Evolutionary conservation across 2,329 filamentous ascomycete genomes (phyloP).

Genomic region (Pseudocercospora eumusae): DNA sequence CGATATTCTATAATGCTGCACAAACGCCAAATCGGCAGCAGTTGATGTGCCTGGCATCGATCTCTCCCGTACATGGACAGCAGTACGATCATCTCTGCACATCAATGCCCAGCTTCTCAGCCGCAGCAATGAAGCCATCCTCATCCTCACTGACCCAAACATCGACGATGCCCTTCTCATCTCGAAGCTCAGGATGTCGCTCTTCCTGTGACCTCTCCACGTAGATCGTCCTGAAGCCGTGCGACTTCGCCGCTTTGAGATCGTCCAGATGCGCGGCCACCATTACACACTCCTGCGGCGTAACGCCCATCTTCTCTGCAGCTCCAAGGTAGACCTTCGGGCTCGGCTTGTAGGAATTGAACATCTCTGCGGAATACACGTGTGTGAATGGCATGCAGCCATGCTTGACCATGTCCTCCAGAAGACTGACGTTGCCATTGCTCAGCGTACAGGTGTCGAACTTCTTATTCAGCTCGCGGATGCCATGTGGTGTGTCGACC

Average conservation of each 20-base stretch:
- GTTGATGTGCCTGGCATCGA: background rate
- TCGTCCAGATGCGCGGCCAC: conserved; percentile 75
- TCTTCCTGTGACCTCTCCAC: conserved; percentile 71
- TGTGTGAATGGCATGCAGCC: conserved; percentile 63
- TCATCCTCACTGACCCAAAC: conserved; percentile 58
- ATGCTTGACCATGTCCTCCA: conserved; percentile 63
- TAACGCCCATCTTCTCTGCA: conserved; percentile 57
- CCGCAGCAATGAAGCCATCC: conserved; percentile 53
- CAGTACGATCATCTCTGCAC: background rate
- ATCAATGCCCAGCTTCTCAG: conserved; percentile 41
- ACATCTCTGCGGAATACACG: conserved; percentile 68
- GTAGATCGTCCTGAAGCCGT: conserved; percentile 71
- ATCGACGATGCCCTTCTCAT: conserved; percentile 65
- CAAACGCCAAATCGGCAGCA: background rate
- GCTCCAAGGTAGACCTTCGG: conserved; percentile 69
- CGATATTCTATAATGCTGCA: background rate
- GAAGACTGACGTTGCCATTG: conserved; percentile 70
- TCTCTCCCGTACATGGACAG: background rate
- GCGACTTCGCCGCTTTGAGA: conserved; percentile 63
- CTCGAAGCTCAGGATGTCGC: conserved; percentile 55
- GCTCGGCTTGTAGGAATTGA: conserved; percentile 73
- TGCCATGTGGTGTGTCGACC: conserved; percentile 62
- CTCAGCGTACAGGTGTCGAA: conserved; percentile 68
- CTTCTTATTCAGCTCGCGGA: conserved; percentile 50
- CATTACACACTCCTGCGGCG: conserved; percentile 67